phyloP scores from a whole-genome alignment of 2,329 filamentous ascomycete genomes.

The Phialocephala sp. region DNA sequence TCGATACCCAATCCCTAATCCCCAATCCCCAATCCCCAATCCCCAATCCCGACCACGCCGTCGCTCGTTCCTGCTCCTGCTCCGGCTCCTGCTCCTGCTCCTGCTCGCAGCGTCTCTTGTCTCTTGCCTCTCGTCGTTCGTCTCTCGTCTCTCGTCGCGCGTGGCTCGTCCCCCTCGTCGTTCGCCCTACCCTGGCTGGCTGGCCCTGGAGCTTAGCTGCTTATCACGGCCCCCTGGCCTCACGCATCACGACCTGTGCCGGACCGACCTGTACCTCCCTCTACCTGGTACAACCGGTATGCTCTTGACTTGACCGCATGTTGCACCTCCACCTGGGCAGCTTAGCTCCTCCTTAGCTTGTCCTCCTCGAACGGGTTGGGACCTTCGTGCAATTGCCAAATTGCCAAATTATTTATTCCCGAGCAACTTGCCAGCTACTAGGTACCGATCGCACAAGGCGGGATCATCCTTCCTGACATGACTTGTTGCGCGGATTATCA shows the following conservation, averaged over 20 bases:
- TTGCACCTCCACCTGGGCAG: background rate
- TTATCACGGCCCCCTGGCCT: conserved; percentile 8
- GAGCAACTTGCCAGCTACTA: background rate
- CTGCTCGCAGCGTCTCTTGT: too few species aligned
- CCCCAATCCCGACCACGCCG: too few species aligned
- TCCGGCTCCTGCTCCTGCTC: too few species aligned
- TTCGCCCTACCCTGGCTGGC: conserved; percentile 3
- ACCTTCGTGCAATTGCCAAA: background rate
- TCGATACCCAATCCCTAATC: background rate
- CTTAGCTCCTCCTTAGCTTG: background rate
- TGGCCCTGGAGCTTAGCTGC: conserved; percentile 10
- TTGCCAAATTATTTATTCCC: background rate
- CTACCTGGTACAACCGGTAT: background rate
- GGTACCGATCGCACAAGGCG: background rate
- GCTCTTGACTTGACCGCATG: background rate
- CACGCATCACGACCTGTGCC: background rate
- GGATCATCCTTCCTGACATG: background rate
- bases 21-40: background rate
- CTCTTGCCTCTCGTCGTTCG: too few species aligned
- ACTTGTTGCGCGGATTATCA: background rate
- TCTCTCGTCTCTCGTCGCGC: background rate
- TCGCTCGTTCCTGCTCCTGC: too few species aligned
- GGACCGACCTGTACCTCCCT: too few species aligned
- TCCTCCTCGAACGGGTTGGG: background rate
- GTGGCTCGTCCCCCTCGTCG: background rate